These are phyloP conservation scores for Boeremia lycopersici DNA, from an alignment of 2,329 filamentous ascomycete species.

Conservation along the genomic window DNA sequence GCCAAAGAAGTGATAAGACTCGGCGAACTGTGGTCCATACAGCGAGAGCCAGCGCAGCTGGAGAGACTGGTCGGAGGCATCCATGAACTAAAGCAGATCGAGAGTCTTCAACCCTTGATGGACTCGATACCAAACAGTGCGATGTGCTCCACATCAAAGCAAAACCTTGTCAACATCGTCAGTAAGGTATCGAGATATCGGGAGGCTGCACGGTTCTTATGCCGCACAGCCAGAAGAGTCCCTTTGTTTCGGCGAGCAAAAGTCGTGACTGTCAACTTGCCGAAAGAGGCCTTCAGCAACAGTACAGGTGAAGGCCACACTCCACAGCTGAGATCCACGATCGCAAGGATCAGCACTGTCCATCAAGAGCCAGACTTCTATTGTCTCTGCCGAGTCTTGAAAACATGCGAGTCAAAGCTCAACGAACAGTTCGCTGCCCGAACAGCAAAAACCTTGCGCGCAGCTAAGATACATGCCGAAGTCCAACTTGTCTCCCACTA, in stretches of 20 bases:
- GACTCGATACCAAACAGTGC: conserved; percentile 16
- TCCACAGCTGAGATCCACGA: not conserved
- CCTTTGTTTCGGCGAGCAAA: not conserved
- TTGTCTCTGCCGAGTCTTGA: not conserved
- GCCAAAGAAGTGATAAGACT: not conserved
- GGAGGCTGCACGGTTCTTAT: conserved; percentile 23
- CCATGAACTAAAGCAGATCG: conserved; percentile 18
- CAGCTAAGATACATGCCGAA: not conserved
- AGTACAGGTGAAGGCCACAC: not conserved
- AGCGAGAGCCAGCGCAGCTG: not conserved
- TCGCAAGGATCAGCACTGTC: not conserved
- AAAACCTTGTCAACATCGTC: conserved; percentile 20
- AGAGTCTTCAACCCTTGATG: conserved; percentile 13
- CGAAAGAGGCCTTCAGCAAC: not conserved
- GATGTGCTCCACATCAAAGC: conserved; percentile 18
- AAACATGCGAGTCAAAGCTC: not conserved
- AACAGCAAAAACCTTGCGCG: not conserved
- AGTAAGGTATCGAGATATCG: conserved; percentile 25
- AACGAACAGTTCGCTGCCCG: not conserved
- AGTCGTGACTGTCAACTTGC: not conserved
- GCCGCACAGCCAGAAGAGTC: conserved; percentile 12
- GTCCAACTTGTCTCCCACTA: not conserved
- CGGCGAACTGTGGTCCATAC: not conserved
- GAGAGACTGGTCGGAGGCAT: not conserved
- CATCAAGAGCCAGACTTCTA: not conserved